A percentile compares a stretch with the other conserved stretches of the same genome.
Conservation (phyloP, 2,329 filamentous ascomycete species). For the Aspergillus sclerotialis region DNA sequence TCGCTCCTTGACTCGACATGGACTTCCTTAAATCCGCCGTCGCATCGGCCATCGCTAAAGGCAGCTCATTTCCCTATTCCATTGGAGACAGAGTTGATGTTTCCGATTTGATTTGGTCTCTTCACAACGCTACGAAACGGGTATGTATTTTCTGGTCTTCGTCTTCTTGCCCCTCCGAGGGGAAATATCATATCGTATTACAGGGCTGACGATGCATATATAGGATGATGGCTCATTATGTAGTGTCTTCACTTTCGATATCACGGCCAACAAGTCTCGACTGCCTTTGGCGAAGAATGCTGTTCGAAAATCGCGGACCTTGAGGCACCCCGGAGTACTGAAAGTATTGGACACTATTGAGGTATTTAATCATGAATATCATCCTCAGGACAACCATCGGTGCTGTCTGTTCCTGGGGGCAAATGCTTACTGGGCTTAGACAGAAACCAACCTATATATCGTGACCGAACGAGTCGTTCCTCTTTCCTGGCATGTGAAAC, state of each 20-base stretch:
- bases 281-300: slow-evolving; percentile 88
- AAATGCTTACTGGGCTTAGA: slow-evolving; percentile 46
- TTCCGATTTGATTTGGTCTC: slow-evolving; percentile 90
- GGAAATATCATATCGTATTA: background rate
- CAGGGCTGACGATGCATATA: slow-evolving; percentile 1
- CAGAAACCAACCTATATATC: slow-evolving; percentile 91
- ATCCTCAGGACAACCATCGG: no score
- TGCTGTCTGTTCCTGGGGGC: no score
- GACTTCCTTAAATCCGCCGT: slow-evolving; percentile 98
- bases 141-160: slow-evolving; percentile 42
- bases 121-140: slow-evolving; percentile 88
- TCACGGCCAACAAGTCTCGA: slow-evolving; percentile 69
- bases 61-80: slow-evolving; percentile 83
- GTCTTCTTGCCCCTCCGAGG: background rate
- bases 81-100: slow-evolving; percentile 91
- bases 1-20: no score
- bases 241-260: slow-evolving; percentile 95
- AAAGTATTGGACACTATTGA: slow-evolving; percentile 93
- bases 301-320: slow-evolving; percentile 82
- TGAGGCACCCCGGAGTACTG: slow-evolving; percentile 90
- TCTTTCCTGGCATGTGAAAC: slow-evolving; percentile 80
- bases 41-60: slow-evolving; percentile 91
- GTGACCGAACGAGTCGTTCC: slow-evolving; percentile 86
- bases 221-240: slow-evolving; percentile 92
- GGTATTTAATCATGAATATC: slow-evolving; percentile 42